phyloP scores from a whole-genome alignment of 2,329 filamentous ascomycete genomes.

The Apiospora marii region DNA sequence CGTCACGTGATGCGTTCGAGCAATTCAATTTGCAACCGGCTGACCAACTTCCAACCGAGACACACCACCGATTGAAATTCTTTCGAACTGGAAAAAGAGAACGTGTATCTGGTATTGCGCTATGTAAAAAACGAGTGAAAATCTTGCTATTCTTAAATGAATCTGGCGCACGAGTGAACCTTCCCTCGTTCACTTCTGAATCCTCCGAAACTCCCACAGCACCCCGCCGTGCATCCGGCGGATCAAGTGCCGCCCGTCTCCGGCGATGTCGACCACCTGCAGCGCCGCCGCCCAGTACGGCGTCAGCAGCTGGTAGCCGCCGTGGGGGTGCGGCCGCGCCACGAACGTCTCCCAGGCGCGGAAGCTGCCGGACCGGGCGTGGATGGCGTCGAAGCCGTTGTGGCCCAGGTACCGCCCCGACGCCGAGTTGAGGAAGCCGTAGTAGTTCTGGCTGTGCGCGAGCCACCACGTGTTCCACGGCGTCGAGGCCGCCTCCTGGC shows the following conservation, averaged over 20 bases:
- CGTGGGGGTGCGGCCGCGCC: background rate
- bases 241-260: background rate
- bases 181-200: background rate
- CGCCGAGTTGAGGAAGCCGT: background rate
- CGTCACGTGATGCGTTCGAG: background rate
- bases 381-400: background rate
- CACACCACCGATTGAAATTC: background rate
- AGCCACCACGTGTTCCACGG: background rate
- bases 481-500: background rate
- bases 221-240: constrained; percentile 7
- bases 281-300: background rate
- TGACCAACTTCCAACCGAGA: background rate
- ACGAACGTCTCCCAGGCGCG: background rate
- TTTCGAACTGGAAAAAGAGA: background rate
- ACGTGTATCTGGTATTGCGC: no score
- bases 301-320: background rate
- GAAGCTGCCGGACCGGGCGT: background rate
- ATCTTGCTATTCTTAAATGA: background rate
- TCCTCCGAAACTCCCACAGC: constrained; percentile 18
- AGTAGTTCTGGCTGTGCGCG: constrained; percentile 6
- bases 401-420: constrained; percentile 14
- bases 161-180: background rate
- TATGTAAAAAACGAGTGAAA: no score
- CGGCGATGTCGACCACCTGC: background rate
- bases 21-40: background rate